These are phyloP conservation scores for Anastatica hierochuntica DNA, from an alignment of 345 rosid genomes.

Conservation along the genomic window DNA sequence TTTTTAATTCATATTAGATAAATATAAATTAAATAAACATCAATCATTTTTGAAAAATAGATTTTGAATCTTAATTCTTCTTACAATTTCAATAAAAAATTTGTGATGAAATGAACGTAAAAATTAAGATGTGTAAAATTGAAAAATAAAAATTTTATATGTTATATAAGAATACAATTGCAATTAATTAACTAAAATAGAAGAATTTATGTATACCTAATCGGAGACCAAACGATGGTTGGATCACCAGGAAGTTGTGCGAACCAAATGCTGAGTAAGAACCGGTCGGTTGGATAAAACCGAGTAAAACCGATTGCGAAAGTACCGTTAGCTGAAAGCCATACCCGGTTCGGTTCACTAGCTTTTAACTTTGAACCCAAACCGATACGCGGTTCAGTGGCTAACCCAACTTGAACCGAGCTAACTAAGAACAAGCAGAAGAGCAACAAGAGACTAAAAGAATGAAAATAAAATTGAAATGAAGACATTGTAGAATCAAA, in stretches of 20 bases:
- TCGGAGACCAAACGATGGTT: constrained; percentile 74
- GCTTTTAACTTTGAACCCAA: constrained; percentile 60
- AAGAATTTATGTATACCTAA: constrained; percentile 35
- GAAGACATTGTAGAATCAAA: constrained; percentile 18
- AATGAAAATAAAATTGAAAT: background rate
- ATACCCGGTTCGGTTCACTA: constrained; percentile 24
- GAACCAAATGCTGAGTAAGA: constrained; percentile 64
- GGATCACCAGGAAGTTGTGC: constrained; percentile 68
- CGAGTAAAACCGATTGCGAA: constrained; percentile 70
- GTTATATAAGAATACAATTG: too few species aligned
- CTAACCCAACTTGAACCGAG: constrained; percentile 26
- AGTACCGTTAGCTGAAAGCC: constrained; percentile 69
- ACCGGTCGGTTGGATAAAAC: constrained; percentile 22
- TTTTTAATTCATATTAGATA: too few species aligned
- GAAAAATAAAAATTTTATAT: too few species aligned
- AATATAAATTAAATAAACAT: too few species aligned
- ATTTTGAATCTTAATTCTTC: too few species aligned
- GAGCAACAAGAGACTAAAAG: constrained; percentile 11
- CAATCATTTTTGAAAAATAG: too few species aligned
- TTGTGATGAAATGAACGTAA: too few species aligned
- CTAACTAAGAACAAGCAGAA: too few species aligned
- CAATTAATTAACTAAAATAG: background rate
- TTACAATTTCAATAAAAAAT: too few species aligned
- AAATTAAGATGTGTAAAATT: too few species aligned
- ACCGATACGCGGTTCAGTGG: constrained; percentile 30